Percentiles rank a stretch among this genome's conserved stretches.
Evolutionary conservation across 148 eudicot genomes (phyloP).

Genomic region (Silene uniflora): DNA sequence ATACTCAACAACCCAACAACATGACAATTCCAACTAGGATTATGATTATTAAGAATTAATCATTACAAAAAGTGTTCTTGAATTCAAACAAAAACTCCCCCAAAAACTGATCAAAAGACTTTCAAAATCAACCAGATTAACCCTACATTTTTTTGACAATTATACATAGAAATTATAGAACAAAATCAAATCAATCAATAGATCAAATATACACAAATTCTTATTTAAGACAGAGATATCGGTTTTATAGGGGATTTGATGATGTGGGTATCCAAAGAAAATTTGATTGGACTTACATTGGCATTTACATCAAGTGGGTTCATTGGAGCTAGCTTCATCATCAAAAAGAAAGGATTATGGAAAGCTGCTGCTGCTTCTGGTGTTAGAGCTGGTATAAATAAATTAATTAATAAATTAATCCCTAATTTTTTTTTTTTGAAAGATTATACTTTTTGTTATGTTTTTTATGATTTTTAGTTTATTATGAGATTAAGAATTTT

Average conservation of each 20-base stretch:
- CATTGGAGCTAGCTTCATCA: constrained; percentile 69
- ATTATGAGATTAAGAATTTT: background rate
- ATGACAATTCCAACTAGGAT: background rate
- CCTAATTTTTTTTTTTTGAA: background rate
- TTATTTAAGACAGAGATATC: too few species aligned
- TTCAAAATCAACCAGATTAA: background rate
- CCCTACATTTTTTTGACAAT: background rate
- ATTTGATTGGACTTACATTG: constrained; percentile 54
- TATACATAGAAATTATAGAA: too few species aligned
- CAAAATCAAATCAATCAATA: background rate
- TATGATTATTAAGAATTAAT: background rate
- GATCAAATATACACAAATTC: background rate
- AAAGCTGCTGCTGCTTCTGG: constrained; percentile 66
- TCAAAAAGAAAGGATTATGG: constrained; percentile 73
- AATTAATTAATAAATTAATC: background rate
- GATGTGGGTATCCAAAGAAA: constrained; percentile 50
- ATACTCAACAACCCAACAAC: background rate
- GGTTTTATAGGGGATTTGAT: background rate
- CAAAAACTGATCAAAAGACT: background rate
- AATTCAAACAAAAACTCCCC: background rate
- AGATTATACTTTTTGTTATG: background rate
- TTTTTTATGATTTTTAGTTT: constrained; percentile 3
- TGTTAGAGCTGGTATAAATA: constrained; percentile 54
- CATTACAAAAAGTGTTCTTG: background rate
- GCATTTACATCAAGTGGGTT: constrained; percentile 64